phyloP scores from a whole-genome alignment of 1,284 basidiomycete species.

The Mixia osmundae region DNA sequence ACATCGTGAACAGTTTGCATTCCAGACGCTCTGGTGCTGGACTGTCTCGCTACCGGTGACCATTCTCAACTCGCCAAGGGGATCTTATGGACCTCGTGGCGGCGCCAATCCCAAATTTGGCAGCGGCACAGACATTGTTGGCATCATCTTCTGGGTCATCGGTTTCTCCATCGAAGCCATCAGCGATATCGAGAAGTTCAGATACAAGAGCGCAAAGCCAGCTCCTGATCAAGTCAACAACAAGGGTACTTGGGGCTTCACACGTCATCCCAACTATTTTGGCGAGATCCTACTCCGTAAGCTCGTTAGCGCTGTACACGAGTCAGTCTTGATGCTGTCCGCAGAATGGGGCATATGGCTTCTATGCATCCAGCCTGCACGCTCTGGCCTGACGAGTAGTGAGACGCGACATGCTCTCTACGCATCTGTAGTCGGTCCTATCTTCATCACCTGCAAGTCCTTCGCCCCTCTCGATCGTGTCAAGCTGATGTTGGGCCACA shows the following conservation, averaged over 20 bases:
- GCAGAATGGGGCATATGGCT: no score
- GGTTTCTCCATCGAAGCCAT: constrained; percentile 38
- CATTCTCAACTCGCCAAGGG: constrained; percentile 41
- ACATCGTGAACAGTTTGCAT: no score
- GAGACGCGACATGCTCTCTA: no score
- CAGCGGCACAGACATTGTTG: constrained; percentile 39
- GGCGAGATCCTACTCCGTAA: constrained; percentile 31
- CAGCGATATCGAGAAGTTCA: constrained; percentile 41
- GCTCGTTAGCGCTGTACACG: no score
- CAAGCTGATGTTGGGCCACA: no score
- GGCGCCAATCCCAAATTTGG: constrained; percentile 35
- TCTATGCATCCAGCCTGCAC: no score
- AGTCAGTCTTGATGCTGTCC: no score
- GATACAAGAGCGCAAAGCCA: constrained; percentile 32
- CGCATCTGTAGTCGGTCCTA: no score
- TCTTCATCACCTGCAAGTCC: no score
- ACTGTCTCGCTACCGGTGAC: constrained; percentile 31
- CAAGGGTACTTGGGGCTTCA: constrained; percentile 15
- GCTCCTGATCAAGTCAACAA: constrained; percentile 32
- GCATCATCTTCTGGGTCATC: constrained; percentile 38
- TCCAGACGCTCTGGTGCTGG: constrained; percentile 1
- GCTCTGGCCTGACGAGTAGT: no score
- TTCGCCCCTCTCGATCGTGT: no score
- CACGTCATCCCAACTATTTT: constrained; percentile 42
- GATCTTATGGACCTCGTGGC: constrained; percentile 28